phyloP scores from a whole-genome alignment of 2,329 filamentous ascomycete species.

The Cladophialophora immunda region DNA sequence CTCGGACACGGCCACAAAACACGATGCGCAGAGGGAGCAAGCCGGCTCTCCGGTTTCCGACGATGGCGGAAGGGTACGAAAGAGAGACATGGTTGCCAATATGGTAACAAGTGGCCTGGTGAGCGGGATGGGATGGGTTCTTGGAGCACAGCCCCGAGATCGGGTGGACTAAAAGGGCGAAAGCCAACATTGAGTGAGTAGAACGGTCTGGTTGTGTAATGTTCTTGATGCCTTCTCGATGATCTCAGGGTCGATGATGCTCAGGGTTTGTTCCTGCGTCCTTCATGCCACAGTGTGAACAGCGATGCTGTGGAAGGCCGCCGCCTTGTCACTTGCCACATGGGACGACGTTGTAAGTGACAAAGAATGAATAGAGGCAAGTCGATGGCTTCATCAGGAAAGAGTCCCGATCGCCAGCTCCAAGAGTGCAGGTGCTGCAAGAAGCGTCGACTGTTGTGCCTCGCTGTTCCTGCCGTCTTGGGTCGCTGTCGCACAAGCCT shows the following conservation, averaged over 20 bases:
- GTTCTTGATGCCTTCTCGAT: slow-evolving; percentile 7
- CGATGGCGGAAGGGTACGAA: slow-evolving; percentile 50
- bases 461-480: slow-evolving; percentile 2
- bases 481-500: background rate
- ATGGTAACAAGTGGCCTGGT: slow-evolving; percentile 70
- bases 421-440: background rate
- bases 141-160: slow-evolving; percentile 59
- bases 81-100: slow-evolving; percentile 67
- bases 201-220: slow-evolving; percentile 1
- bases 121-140: slow-evolving; percentile 70
- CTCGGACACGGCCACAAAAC: background rate
- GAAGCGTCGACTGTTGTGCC: background rate
- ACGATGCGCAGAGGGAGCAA: slow-evolving; percentile 23
- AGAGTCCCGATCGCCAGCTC: background rate
- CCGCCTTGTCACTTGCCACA: background rate
- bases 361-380: background rate
- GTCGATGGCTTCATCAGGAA: slow-evolving; percentile 3
- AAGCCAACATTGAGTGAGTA: background rate
- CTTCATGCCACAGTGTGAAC: background rate
- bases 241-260: background rate
- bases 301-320: background rate
- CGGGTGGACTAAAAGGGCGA: slow-evolving; percentile 22
- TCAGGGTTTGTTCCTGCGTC: background rate
- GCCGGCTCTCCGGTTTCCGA: slow-evolving; percentile 26
- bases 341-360: slow-evolving; percentile 3